phyloP scores from a whole-genome alignment of 2,329 filamentous ascomycete species.

The Neofusicoccum kwambonambiense region DNA sequence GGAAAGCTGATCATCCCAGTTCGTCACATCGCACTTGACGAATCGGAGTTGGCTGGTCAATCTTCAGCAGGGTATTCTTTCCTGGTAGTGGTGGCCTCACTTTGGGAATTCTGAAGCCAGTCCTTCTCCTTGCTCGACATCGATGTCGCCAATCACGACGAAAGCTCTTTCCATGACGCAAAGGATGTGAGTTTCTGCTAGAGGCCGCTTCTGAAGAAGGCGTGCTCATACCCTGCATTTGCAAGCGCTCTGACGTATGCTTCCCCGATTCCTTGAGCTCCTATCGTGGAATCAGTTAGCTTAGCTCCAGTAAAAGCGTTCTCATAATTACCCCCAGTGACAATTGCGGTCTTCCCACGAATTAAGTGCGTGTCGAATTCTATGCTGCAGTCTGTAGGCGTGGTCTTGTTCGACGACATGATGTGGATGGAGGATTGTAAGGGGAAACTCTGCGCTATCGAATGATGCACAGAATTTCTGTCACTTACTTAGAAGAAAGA shows the following conservation, averaged over 20 bases:
- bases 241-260: not conserved
- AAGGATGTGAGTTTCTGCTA: not conserved
- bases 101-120: not conserved
- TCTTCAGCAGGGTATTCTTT: not conserved
- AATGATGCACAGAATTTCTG: too few relatives aligned
- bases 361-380: not conserved
- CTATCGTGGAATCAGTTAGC: not conserved
- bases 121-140: not conserved
- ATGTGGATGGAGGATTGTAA: too few relatives aligned
- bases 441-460: too few relatives aligned
- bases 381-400: not conserved
- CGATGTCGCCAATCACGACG: not conserved
- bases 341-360: not conserved
- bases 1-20: conserved; percentile 45
- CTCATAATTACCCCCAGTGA: not conserved
- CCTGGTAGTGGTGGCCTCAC: not conserved
- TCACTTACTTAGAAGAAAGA: too few relatives aligned
- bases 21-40: conserved; percentile 44
- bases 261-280: conserved; percentile 4
- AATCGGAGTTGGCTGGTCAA: conserved; percentile 30
- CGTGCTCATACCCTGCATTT: not conserved
- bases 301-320: not conserved
- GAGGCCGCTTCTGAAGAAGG: not conserved
- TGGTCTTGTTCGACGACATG: too few relatives aligned
- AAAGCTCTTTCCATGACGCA: not conserved